Base-by-base conservation (phyloP, 192 early-diverging fungal species). In the Funneliformis geosporum region DNA sequence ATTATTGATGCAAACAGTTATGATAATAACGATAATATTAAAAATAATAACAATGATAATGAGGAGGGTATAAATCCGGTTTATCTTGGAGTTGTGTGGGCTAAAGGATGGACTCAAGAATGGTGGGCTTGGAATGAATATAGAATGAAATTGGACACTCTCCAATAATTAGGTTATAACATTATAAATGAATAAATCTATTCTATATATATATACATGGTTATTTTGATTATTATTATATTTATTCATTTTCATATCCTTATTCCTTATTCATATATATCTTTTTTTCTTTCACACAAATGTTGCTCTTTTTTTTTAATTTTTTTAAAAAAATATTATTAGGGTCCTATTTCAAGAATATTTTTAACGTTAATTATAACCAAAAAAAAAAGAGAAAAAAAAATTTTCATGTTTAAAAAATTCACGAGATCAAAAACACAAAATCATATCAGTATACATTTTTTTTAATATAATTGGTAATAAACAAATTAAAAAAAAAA, bases 81-180 rank as follows among this genome's bases (percentile, higher is more conserved):
- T 33, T 76, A 50, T 64, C 61, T 76, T 64, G 75, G 75, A 8
- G 75, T 76, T 42, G 75, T 76, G 21, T 76, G 75, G 75, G 75
- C 75, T 43, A 76, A 76, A 65, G 75, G 75, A 10, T 76, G 75
- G 75, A 76, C 75, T 25, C 75, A 76, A 76, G 75, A 76, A 64
- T 76, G 75, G 75, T 76, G 75, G 75, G 75, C 75, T 25, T 76
- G 75, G 75, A 76, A 76, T 39, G 75, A 76, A 42, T 76, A 76
- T 43, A 65, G 75, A 64, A 76, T 76, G 75, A 76, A 76, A 64
- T 65, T 76, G 38, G 75, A 76, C 27, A 28, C 75, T 65, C 61
- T 76, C 21, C 75, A 76, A 64, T 76, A 40, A 46, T 27, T 33
- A 33, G 33, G 2, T 33, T 33, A 33, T 33, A 33, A 33, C 2